phyloP scores from a whole-genome alignment of 805 yeast genomes.

The Kodamaea jinghongensis region DNA sequence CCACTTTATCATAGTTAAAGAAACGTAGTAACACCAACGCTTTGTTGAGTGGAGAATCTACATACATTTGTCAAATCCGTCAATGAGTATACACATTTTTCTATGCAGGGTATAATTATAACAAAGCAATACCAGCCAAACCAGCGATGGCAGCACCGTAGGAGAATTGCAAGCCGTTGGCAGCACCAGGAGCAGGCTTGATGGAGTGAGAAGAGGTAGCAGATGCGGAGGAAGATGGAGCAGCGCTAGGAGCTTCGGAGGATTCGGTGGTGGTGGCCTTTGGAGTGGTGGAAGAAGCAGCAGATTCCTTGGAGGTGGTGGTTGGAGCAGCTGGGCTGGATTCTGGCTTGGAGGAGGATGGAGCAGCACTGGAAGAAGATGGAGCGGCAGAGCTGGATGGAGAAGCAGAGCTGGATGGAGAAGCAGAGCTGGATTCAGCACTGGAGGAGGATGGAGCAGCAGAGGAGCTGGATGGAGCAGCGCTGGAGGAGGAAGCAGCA shows the following conservation, averaged over 20 bases:
- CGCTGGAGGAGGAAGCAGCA: conserved; percentile 4
- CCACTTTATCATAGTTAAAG: too few species aligned
- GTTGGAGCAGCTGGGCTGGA: conserved; percentile 11
- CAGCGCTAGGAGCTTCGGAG: conserved; percentile 8
- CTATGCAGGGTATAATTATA: conserved; percentile 11
- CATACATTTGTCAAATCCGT: too few species aligned
- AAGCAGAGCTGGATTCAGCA: conserved; percentile 7
- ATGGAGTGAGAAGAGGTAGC: conserved; percentile 7
- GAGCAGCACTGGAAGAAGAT: conserved; percentile 5
- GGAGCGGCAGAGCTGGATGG: conserved; percentile 7
- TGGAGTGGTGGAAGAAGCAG: conserved; percentile 10
- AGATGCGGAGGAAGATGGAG: conserved; percentile 1
- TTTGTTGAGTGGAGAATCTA: too few species aligned
- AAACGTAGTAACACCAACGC: too few species aligned
- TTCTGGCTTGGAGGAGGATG: conserved; percentile 6
- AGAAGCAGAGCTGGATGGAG: conserved; percentile 4
- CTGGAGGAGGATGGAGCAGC: conserved; percentile 8
- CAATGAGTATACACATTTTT: too few species aligned
- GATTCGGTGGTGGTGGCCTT: conserved; percentile 6
- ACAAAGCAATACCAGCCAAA: conserved; percentile 22
- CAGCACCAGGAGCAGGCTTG: conserved; percentile 14
- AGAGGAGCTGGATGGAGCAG: conserved; percentile 6
- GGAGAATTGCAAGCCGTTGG: conserved; percentile 18
- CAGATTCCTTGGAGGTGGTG: conserved; percentile 7
- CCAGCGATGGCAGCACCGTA: conserved; percentile 27